Percentiles rank a stretch among this genome's conserved stretches.
phyloP scores from a whole-genome alignment of 306 rosid species.

The Dalbergia cochinchinensis region DNA sequence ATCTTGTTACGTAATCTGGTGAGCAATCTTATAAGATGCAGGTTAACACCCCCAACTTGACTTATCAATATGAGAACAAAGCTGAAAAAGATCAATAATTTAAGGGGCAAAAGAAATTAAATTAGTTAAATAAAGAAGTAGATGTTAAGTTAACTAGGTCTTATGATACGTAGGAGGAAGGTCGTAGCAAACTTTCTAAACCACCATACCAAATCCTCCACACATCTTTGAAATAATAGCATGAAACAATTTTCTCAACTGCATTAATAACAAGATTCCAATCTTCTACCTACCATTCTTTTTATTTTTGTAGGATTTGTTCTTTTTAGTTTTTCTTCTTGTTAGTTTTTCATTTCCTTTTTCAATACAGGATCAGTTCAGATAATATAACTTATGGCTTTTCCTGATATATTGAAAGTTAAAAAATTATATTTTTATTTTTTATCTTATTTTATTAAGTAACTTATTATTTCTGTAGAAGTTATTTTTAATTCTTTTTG shows the following conservation, averaged over 20 bases:
- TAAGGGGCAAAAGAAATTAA: neutral
- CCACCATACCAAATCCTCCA: conserved; percentile 63
- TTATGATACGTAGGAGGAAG: conserved; percentile 38
- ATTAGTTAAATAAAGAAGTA: neutral
- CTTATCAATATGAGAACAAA: conserved; percentile 13
- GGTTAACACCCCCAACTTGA: conserved; percentile 27
- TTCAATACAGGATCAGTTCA: neutral
- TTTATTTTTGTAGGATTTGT: neutral
- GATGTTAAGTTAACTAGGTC: conserved; percentile 26
- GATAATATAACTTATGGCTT: too few species aligned
- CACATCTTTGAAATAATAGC: conserved; percentile 39
- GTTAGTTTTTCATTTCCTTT: neutral
- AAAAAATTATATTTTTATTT: too few species aligned
- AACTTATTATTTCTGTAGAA: too few species aligned
- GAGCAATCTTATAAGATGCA: conserved; percentile 16
- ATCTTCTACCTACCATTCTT: neutral
- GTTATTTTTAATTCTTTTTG: too few species aligned
- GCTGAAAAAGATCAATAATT: conserved; percentile 2
- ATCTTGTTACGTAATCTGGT: conserved; percentile 27
- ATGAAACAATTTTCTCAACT: conserved; percentile 8
- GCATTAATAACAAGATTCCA: neutral
- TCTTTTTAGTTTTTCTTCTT: neutral
- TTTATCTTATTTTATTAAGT: too few species aligned
- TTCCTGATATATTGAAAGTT: too few species aligned
- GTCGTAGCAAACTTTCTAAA: conserved; percentile 50